Conservation (phyloP, 1,284 basidiomycete species). For the Erythrobasidium hasegawianum region DNA sequence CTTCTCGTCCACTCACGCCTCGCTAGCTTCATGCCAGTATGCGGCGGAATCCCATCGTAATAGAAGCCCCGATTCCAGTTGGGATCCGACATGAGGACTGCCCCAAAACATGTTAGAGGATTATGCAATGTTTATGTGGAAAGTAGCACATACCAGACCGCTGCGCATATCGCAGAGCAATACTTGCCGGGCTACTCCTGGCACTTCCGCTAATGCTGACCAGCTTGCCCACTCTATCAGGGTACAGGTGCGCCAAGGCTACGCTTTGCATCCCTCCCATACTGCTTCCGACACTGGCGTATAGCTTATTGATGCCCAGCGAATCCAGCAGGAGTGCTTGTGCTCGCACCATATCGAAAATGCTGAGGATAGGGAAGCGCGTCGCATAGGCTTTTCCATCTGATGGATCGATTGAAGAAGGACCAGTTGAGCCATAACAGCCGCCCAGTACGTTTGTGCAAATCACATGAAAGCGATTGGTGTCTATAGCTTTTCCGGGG, state of each 20-base stretch:
- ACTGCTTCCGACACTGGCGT: constrained; percentile 85
- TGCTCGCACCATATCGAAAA: constrained; percentile 93
- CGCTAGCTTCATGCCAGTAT: constrained; percentile 97
- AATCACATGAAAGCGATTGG: constrained; percentile 84
- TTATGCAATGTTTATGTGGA: neutral
- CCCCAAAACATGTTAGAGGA: constrained; percentile 1
- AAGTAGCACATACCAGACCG: constrained; percentile 53
- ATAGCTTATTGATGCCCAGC: constrained; percentile 76
- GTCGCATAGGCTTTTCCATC: constrained; percentile 76
- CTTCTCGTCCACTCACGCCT: constrained; percentile 62
- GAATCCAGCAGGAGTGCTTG: constrained; percentile 84
- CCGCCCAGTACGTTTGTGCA: constrained; percentile 97
- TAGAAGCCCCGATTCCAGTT: constrained; percentile 99
- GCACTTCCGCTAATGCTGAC: constrained; percentile 94
- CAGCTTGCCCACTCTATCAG: constrained; percentile 78
- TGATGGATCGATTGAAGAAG: constrained; percentile 68
- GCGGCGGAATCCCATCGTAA: constrained; percentile 88
- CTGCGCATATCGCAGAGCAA: constrained; percentile 95
- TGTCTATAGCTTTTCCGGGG: constrained; percentile 88
- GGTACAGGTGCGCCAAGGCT: constrained; percentile 89
- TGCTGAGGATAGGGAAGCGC: constrained; percentile 80
- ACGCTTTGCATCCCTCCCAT: constrained; percentile 99
- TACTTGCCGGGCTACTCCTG: constrained; percentile 79
- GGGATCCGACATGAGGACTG: constrained; percentile 97
- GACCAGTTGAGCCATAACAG: constrained; percentile 95